Conservation (phyloP, 2,329 filamentous ascomycete genomes). For the Escovopsis sp. region DNA sequence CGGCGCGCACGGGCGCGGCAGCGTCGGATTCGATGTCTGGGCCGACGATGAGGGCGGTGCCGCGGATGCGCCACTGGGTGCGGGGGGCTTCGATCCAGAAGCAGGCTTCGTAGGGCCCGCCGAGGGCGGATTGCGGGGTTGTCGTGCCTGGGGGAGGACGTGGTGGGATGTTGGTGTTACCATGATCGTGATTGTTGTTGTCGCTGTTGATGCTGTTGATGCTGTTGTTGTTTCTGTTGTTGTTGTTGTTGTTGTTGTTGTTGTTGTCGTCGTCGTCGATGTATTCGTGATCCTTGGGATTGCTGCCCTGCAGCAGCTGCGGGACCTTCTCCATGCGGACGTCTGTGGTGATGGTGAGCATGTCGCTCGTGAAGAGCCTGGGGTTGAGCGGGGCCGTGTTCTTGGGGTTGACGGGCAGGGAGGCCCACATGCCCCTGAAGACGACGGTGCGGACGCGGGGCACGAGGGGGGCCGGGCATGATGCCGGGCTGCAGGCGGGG, state of each 20-base stretch:
- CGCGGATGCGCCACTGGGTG: conserved; percentile 76
- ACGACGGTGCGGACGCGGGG: conserved; percentile 65
- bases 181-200: too few species aligned
- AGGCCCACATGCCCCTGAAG: conserved; percentile 71
- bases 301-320: conserved; percentile 40
- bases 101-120: conserved; percentile 63
- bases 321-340: conserved; percentile 69
- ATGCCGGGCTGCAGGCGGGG: too few species aligned
- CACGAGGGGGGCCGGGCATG: conserved; percentile 21
- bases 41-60: conserved; percentile 60
- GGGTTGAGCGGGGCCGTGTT: conserved; percentile 63
- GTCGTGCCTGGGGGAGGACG: too few species aligned
- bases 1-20: conserved; percentile 36
- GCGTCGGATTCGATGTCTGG: conserved; percentile 41
- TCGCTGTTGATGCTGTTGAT: too few species aligned
- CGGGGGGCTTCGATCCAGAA: conserved; percentile 60
- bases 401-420: conserved; percentile 53
- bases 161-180: too few species aligned
- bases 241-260: too few species aligned
- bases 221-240: too few species aligned
- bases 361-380: conserved; percentile 52
- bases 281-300: too few species aligned
- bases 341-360: conserved; percentile 77
- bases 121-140: conserved; percentile 37
- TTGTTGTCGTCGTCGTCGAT: too few species aligned